Evolutionary conservation across 768 basidiomycete genomes (phyloP), one percentile per base, ranked within the genome.

Genomic region (Tulasnella sp.): DNA sequence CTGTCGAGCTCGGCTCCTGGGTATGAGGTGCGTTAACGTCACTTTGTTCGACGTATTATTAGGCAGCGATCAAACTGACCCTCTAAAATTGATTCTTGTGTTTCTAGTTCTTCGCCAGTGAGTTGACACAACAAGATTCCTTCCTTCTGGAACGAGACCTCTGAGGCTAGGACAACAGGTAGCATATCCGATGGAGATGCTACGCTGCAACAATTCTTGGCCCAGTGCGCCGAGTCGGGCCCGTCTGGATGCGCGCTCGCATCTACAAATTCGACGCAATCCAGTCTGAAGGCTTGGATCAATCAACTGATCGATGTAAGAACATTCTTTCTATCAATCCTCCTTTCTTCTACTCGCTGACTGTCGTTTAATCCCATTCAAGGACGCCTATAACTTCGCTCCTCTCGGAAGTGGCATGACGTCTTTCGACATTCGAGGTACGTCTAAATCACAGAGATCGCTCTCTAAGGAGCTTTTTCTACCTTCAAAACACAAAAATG

Each of bases 291-390:
- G 7, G 21, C 19, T 11, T 48, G 46, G 46, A n/a, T 48, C 7
- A n/a, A 48, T 29, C 21, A 48, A 22, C 46, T 48, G 46, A 48
- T 48, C 27, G n/a, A 48, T n/a, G 46, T 48, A 48, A 48, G 46
- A 48, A 15, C 15, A 7, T 22, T 48, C 27, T 48, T n/a, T n/a
- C n/a, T n/a, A n/a, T n/a, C n/a, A n/a, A n/a, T 29, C 7, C 19
- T n/a, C 27, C 15, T 38, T 29, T 29, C 7, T 48, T 48, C 11
- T 22, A n/a, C 21, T 29, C 7, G 5, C 46, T 5, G 5, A 48
- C n/a, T 11, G 7, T n/a, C 5, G 21, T 48, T 11, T 48, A 48
- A 48, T 21, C 11, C 46, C n/a, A 5, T 11, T 21, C 11, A 7
- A 22, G 46, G 19, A 22, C 11, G 46, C 46, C 7, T 48, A 21